A percentile compares a stretch with the other conserved stretches of the same genome.
Evolutionary conservation across 164 flowering plant genomes (phyloP).

Genomic region (Echeveria elegans): DNA sequence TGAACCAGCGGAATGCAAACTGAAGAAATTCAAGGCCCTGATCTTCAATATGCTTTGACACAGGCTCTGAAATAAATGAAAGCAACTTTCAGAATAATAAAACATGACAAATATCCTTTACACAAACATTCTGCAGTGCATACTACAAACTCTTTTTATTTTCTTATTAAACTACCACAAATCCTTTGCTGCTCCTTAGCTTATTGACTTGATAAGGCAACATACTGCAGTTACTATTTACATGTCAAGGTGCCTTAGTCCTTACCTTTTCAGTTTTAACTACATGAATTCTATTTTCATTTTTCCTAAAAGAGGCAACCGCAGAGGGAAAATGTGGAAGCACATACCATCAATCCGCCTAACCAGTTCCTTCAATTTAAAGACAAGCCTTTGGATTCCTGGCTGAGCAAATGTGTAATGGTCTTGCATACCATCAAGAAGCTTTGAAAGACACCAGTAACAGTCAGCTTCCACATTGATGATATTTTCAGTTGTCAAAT

Average conservation of each 20-base stretch:
- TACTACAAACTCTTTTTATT: background rate
- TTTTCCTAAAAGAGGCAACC: background rate
- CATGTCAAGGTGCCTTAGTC: background rate
- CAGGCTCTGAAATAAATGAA: conserved; percentile 53
- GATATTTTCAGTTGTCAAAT: conserved; percentile 49
- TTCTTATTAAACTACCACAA: background rate
- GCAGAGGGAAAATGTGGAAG: background rate
- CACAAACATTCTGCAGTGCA: background rate
- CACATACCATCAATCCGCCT: conserved; percentile 84
- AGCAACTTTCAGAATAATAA: background rate
- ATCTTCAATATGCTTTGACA: conserved; percentile 89
- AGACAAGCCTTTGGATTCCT: conserved; percentile 94
- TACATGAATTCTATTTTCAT: background rate
- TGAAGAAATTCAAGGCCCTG: conserved; percentile 98
- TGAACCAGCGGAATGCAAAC: conserved; percentile 99
- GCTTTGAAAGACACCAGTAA: conserved; percentile 90
- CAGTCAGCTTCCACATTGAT: conserved; percentile 88
- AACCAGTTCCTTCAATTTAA: conserved; percentile 89
- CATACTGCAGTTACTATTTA: background rate
- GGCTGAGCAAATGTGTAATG: conserved; percentile 99
- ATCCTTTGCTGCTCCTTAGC: background rate
- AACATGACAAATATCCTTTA: background rate
- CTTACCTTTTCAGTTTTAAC: background rate
- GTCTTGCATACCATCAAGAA: conserved; percentile 97
- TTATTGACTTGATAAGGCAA: background rate